Conservation (phyloP, 1,139 yeast genomes). For the Debaryomyces nepalensis region DNA sequence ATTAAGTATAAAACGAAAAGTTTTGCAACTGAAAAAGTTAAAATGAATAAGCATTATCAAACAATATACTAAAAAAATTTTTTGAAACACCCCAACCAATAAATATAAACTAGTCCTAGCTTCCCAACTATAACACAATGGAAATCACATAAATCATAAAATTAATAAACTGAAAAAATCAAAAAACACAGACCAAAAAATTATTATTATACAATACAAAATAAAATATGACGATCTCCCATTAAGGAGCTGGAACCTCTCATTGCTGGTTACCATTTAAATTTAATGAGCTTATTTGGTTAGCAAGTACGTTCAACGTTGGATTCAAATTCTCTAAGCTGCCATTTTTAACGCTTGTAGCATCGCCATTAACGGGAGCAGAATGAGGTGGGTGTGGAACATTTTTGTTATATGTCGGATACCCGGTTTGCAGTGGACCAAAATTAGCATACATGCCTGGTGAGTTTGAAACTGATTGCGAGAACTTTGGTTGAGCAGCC, state of each 20-base stretch:
- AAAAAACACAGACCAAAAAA: slow-evolving; percentile 6
- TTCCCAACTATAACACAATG: background rate
- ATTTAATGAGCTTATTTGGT: slow-evolving; percentile 42
- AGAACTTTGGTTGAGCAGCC: slow-evolving; percentile 23
- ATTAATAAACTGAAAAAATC: background rate
- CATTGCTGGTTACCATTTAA: slow-evolving; percentile 24
- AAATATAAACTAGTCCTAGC: slow-evolving; percentile 8
- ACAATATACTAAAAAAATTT: background rate
- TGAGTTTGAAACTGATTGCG: slow-evolving; percentile 29
- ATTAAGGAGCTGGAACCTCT: background rate
- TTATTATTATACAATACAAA: slow-evolving; percentile 6
- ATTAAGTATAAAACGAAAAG: background rate
- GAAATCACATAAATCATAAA: slow-evolving; percentile 2
- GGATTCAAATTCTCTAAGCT: slow-evolving; percentile 18
- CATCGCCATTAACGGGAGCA: slow-evolving; percentile 15
- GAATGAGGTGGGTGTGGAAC: slow-evolving; percentile 18
- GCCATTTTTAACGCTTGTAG: slow-evolving; percentile 7
- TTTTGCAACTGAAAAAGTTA: background rate
- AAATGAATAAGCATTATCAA: slow-evolving; percentile 4
- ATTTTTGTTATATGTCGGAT: slow-evolving; percentile 16
- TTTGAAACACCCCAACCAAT: slow-evolving; percentile 6
- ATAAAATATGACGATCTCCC: slow-evolving; percentile 3
- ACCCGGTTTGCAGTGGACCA: slow-evolving; percentile 19
- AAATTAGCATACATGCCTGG: slow-evolving; percentile 32
- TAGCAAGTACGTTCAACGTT: slow-evolving; percentile 27